Evolutionary conservation across 148 eudicot species (phyloP).

Genomic region (Bassia scoparia): DNA sequence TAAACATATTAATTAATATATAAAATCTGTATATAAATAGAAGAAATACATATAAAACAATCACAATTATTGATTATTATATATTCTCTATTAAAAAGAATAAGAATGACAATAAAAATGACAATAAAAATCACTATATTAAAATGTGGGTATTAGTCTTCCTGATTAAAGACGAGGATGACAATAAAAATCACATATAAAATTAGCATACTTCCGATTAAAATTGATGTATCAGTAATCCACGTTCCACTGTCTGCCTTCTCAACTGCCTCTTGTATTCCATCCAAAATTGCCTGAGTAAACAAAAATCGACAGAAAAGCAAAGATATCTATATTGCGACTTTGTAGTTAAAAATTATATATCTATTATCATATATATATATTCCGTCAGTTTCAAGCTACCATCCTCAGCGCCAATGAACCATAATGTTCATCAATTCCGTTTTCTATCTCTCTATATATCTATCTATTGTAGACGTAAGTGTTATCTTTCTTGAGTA

Average conservation of each 20-base stretch:
- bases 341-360: neutral
- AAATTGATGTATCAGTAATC: slow-evolving; percentile 67
- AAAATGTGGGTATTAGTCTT: no score
- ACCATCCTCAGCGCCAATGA: slow-evolving; percentile 94
- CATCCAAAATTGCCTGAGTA: slow-evolving; percentile 71
- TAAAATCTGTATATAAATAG: no score
- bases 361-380: neutral
- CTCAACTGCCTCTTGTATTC: slow-evolving; percentile 81
- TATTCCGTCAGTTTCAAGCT: slow-evolving; percentile 7
- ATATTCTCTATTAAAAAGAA: no score
- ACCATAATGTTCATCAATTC: slow-evolving; percentile 87
- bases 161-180: no score
- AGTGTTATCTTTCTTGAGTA: slow-evolving; percentile 93
- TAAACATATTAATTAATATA: no score
- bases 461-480: slow-evolving; percentile 85
- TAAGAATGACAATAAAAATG: no score
- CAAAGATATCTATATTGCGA: neutral
- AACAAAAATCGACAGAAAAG: neutral
- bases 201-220: no score
- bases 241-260: slow-evolving; percentile 93
- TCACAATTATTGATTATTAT: no score
- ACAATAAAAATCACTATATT: no score
- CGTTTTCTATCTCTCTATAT: slow-evolving; percentile 99
- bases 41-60: no score
- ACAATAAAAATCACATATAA: no score